Percentiles rank a stretch among this genome's conserved stretches.
These are phyloP conservation scores for Ustilago shanxiensis DNA, from an alignment of 1,284 basidiomycete species.

Conservation along the genomic window DNA sequence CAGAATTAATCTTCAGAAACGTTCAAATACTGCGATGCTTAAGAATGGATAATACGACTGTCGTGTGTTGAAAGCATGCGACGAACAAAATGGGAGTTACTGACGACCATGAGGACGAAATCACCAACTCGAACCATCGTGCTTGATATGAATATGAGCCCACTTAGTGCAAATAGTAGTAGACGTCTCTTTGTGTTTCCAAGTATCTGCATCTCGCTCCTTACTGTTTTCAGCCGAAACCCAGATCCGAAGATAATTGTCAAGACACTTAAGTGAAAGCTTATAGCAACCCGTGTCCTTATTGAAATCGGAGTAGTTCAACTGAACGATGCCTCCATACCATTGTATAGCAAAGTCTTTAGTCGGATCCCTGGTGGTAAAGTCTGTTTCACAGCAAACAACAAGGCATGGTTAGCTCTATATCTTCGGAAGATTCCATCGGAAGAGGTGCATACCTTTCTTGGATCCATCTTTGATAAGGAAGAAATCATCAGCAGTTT, in stretches of 20 bases:
- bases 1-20: no score
- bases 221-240: conserved; percentile 23
- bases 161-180: conserved; percentile 21
- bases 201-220: conserved; percentile 16
- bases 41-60: no score
- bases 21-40: no score
- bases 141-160: conserved; percentile 22
- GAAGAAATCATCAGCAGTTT: conserved; percentile 10
- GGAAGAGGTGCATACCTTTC: conserved; percentile 10
- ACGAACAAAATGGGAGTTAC: no score
- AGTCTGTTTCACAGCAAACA: conserved; percentile 6
- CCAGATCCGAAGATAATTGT: conserved; percentile 13
- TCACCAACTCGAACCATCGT: not conserved
- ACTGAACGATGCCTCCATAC: not conserved
- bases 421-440: not conserved
- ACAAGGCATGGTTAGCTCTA: not conserved
- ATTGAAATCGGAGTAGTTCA: conserved; percentile 16
- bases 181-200: not conserved
- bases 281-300: conserved; percentile 2
- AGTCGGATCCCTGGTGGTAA: conserved; percentile 16
- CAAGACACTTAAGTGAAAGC: not conserved
- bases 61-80: no score
- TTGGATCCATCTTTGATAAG: conserved; percentile 20
- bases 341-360: conserved; percentile 7
- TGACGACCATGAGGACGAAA: not conserved